Base-by-base conservation (phyloP, 179 eudicot genomes). In the Heliamphora pulchella region DNA sequence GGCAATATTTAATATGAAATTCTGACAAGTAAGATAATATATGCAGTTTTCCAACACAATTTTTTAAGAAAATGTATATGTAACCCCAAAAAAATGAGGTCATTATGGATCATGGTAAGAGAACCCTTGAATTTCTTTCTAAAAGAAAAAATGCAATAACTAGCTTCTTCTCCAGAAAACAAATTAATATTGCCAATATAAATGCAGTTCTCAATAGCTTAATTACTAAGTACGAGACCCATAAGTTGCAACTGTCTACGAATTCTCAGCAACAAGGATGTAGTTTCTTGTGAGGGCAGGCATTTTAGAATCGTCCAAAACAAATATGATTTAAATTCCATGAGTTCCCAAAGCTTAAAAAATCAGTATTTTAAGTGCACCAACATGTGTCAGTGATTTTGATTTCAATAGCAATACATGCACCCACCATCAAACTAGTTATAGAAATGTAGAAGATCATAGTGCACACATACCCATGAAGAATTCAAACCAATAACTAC, bases 401-500 rank as follows among this genome's bases (percentile, higher is more conserved):
- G 8, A 71, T 14, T 43, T 9, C 8, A 8, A 54, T 54, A 48
- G 15, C 58, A n/a, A 73, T 20, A 0, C 39, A 59, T 72, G 48
- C 61, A 72, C 51, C 54, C 57, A 46, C 13, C 64, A 43, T 53
- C 50, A 67, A 47, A 67, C 15, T 20, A 41, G 17, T 5, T 54
- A 57, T n/a, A 47, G 8, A 44, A 47, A 31, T 31, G 31, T 31
- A 72, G 31, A 58, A 41, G 46, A 71, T 39, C 20, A 55, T 61
- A 81, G 39, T 53, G 18, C 22, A 14, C 3, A 83, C 95, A 75
- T 86, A 94, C 98, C 97, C 58, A 91, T 89, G 77, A 94, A 94
- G 75, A 94, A 90, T 78, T 94, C 98, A 78, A 94, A 91, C 98
- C 98, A 92, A 82, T 92, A 94, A 53, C 90, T 87, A 89, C 83